Evolutionary conservation across 1,284 basidiomycete species (phyloP).

Genomic region (Mrakiaceae sp.): DNA sequence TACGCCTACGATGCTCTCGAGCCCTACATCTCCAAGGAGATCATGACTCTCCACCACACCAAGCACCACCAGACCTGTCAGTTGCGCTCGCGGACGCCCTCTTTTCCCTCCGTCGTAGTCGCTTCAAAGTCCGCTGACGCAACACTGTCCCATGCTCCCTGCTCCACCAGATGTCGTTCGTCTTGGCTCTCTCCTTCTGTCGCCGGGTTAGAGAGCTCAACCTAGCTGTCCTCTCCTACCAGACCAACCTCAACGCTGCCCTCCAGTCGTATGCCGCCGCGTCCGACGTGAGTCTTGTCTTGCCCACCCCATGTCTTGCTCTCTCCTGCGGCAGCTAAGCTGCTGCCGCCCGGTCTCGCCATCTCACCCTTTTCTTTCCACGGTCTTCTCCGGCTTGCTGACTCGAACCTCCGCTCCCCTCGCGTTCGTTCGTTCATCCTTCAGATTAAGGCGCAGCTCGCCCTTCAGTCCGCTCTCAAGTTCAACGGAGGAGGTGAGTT

Average conservation of each 20-base stretch:
- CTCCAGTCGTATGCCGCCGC: conserved; percentile 41
- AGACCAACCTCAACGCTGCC: conserved; percentile 58
- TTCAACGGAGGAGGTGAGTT: conserved; percentile 76
- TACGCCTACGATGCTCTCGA: conserved; percentile 70
- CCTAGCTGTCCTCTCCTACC: background rate
- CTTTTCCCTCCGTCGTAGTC: background rate
- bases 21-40: conserved; percentile 49
- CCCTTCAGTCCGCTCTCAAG: conserved; percentile 72
- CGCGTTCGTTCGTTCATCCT: background rate
- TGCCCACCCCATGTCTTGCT: background rate
- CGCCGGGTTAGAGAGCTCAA: background rate
- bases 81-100: conserved; percentile 24
- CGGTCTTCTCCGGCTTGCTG: background rate
- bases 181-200: background rate
- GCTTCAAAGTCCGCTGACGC: too few species aligned
- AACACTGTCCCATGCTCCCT: too few species aligned
- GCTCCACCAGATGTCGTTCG: too few species aligned
- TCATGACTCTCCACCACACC: conserved; percentile 87
- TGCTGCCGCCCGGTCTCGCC: background rate
- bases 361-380: background rate
- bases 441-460: conserved; percentile 63
- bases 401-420: background rate
- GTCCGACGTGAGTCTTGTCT: conserved; percentile 34
- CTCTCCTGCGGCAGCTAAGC: background rate
- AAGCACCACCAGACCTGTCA: conserved; percentile 93